A percentile compares a stretch with the other conserved stretches of the same genome.
phyloP scores from a whole-genome alignment of 768 basidiomycete species.

The Kwoniella bestiolae region DNA sequence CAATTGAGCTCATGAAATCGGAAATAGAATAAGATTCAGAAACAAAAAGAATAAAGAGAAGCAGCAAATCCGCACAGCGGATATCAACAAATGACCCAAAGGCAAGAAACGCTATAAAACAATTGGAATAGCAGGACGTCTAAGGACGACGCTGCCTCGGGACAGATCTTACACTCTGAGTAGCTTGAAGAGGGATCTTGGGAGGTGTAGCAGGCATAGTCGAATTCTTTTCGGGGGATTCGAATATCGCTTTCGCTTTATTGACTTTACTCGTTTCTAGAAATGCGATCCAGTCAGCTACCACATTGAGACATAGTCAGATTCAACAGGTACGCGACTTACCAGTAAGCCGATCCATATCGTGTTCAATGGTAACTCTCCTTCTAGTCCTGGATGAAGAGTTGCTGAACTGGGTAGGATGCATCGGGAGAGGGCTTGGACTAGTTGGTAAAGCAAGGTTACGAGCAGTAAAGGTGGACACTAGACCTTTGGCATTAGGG shows the following conservation, averaged over 20 bases:
- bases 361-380: constrained; percentile 54
- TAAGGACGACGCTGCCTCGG: constrained; percentile 17
- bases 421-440: constrained; percentile 44
- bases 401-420: constrained; percentile 45
- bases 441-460: constrained; percentile 46
- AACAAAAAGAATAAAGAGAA: neutral
- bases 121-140: neutral
- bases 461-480: constrained; percentile 45
- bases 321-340: constrained; percentile 11
- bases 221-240: constrained; percentile 27
- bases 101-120: too few species aligned
- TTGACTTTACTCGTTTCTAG: constrained; percentile 31
- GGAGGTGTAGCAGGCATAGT: constrained; percentile 14
- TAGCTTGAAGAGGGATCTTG: constrained; percentile 9
- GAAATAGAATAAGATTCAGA: constrained; percentile 1
- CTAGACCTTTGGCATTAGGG: constrained; percentile 25
- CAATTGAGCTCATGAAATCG: too few species aligned
- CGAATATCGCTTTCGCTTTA: constrained; percentile 31
- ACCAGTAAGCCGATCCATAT: constrained; percentile 49
- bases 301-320: neutral
- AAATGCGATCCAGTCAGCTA: neutral
- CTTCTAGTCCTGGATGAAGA: constrained; percentile 38
- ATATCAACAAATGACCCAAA: neutral
- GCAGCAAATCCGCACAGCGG: constrained; percentile 4
- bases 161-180: constrained; percentile 19